Evolutionary conservation across 2,329 filamentous ascomycete species (phyloP).

Genomic region (Curvularia spicifera): DNA sequence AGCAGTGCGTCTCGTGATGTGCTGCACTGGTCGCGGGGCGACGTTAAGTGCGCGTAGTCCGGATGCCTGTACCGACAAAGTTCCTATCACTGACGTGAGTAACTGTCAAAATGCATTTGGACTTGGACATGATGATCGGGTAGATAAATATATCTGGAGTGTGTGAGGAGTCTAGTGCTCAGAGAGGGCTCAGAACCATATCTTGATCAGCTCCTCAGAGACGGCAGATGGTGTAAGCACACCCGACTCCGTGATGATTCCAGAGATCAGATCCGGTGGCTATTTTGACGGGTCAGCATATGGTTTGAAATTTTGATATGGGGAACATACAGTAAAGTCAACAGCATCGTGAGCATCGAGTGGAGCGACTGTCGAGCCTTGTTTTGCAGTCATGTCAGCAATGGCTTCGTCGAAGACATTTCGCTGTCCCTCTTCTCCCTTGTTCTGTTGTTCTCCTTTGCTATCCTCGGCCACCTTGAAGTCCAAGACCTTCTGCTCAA

Average conservation of each 20-base stretch:
- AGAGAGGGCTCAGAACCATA: constrained; percentile 54
- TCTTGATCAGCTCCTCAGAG: constrained; percentile 72
- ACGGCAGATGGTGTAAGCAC: constrained; percentile 73
- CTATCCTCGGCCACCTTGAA: constrained; percentile 65
- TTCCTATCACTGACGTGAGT: constrained; percentile 23
- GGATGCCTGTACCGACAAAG: constrained; percentile 10
- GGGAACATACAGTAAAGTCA: constrained; percentile 68
- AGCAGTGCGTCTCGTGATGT: constrained; percentile 11
- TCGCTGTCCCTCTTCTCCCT: constrained; percentile 35
- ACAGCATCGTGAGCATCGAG: constrained; percentile 59
- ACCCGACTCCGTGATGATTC: constrained; percentile 77
- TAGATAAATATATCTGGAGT: constrained; percentile 14
- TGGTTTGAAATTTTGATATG: background rate
- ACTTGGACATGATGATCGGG: background rate
- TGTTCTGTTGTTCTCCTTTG: constrained; percentile 15
- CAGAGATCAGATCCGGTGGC: constrained; percentile 72
- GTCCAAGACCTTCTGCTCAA: constrained; percentile 78
- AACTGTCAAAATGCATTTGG: constrained; percentile 1
- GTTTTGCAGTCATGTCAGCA: constrained; percentile 39
- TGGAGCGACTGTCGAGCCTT: constrained; percentile 26
- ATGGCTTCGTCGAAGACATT: constrained; percentile 54
- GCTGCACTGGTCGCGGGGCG: constrained; percentile 15
- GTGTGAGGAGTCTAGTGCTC: constrained; percentile 15
- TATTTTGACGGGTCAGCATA: constrained; percentile 40
- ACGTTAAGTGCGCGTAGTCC: constrained; percentile 15